A percentile compares a stretch with the other conserved stretches of the same genome.
phyloP scores from a whole-genome alignment of 257 asterid species.

The Przewalskia tangutica region DNA sequence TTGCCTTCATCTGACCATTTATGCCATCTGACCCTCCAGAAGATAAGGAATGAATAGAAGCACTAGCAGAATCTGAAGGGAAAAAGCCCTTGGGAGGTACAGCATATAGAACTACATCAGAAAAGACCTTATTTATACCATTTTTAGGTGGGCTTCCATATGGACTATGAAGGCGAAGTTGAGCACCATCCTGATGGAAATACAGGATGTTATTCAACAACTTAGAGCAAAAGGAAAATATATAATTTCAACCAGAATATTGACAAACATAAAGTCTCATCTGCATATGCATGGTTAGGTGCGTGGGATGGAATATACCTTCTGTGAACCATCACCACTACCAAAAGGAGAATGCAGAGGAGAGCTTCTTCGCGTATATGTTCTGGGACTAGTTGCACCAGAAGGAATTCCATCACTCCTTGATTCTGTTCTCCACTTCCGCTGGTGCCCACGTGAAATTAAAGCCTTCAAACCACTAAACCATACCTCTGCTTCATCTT shows the following conservation, averaged over 20 bases:
- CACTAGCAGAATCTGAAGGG: slow-evolving; percentile 70
- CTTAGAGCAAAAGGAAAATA: neutral
- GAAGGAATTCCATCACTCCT: slow-evolving; percentile 86
- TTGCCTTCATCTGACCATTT: slow-evolving; percentile 62
- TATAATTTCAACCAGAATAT: neutral
- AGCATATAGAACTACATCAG: slow-evolving; percentile 56
- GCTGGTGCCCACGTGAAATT: slow-evolving; percentile 71
- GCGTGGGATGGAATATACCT: slow-evolving; percentile 32
- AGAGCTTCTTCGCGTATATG: slow-evolving; percentile 75
- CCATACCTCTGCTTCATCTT: slow-evolving; percentile 99
- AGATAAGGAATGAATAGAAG: slow-evolving; percentile 62
- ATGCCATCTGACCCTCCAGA: slow-evolving; percentile 76
- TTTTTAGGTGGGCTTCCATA: slow-evolving; percentile 78
- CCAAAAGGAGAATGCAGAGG: slow-evolving; percentile 83
- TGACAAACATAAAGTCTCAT: neutral
- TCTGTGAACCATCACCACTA: slow-evolving; percentile 56
- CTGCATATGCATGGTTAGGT: slow-evolving; percentile 1
- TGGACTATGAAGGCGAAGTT: slow-evolving; percentile 68
- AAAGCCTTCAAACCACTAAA: slow-evolving; percentile 91
- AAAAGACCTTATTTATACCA: slow-evolving; percentile 59
- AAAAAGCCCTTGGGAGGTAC: slow-evolving; percentile 70
- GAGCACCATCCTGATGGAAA: slow-evolving; percentile 59
- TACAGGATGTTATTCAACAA: slow-evolving; percentile 13
- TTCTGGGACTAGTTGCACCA: slow-evolving; percentile 82
- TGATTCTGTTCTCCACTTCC: slow-evolving; percentile 78